phyloP scores from a whole-genome alignment of 1,139 yeast species.

The Debaryomyces sp. region DNA sequence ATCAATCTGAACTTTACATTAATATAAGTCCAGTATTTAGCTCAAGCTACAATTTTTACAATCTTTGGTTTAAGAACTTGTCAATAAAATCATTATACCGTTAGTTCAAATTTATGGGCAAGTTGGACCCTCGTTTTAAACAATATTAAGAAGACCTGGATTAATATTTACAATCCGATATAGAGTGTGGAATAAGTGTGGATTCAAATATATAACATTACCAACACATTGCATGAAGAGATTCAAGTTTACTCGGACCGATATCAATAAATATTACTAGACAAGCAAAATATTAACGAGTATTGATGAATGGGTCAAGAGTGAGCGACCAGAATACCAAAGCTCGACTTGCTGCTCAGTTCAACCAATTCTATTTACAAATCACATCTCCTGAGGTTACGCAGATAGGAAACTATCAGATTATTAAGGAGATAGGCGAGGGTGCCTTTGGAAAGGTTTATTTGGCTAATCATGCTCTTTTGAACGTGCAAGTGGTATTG shows the following conservation, averaged over 20 bases:
- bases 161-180: neutral
- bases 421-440: constrained; percentile 76
- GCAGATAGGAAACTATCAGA: constrained; percentile 77
- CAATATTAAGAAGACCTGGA: neutral
- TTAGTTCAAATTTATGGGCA: neutral
- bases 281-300: neutral
- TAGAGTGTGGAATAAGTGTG: neutral
- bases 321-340: constrained; percentile 34
- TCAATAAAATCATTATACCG: neutral
- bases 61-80: neutral
- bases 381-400: constrained; percentile 54
- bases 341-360: constrained; percentile 61
- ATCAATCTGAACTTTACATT: neutral
- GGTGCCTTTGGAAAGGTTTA: constrained; percentile 94
- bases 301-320: constrained; percentile 21
- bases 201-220: neutral
- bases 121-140: neutral
- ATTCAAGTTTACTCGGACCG: neutral
- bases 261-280: neutral
- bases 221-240: neutral
- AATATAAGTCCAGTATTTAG: neutral
- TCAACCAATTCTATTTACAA: constrained; percentile 60
- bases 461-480: constrained; percentile 73
- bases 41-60: neutral
- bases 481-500: constrained; percentile 77